Conservation (phyloP, 2,329 filamentous ascomycete species). For the Alternaria ethzedia region DNA sequence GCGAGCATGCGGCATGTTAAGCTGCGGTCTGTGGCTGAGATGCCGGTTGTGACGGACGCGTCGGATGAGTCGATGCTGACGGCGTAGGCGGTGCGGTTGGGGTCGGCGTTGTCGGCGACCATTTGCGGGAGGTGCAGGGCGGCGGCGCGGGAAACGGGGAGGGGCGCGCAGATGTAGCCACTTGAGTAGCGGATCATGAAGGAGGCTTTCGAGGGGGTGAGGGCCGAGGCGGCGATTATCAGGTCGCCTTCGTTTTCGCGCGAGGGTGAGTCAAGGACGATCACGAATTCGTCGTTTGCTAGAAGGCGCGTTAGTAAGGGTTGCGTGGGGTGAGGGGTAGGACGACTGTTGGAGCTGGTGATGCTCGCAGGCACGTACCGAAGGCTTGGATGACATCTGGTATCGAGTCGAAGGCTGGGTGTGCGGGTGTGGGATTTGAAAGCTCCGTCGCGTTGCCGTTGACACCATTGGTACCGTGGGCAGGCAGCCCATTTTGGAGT, state of each 20-base stretch:
- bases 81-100: constrained; percentile 91
- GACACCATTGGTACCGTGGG: constrained; percentile 26
- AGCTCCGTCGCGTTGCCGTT: constrained; percentile 25
- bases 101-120: constrained; percentile 78
- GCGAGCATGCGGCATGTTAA: constrained; percentile 82
- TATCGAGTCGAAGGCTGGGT: constrained; percentile 55
- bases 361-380: constrained; percentile 33
- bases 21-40: constrained; percentile 85
- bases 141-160: constrained; percentile 72
- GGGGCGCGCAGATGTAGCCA: constrained; percentile 88
- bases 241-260: constrained; percentile 99
- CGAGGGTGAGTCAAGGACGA: constrained; percentile 89
- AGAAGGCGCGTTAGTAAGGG: background rate
- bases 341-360: background rate
- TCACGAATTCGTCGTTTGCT: constrained; percentile 80
- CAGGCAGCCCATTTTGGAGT: constrained; percentile 16
- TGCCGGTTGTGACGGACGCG: constrained; percentile 76
- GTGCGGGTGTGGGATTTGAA: constrained; percentile 36
- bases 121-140: constrained; percentile 85
- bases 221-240: constrained; percentile 85
- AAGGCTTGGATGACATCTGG: constrained; percentile 55
- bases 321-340: background rate
- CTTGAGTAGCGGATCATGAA: constrained; percentile 92
- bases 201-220: constrained; percentile 90
- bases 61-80: constrained; percentile 82